Evolutionary conservation across 1,284 basidiomycete genomes (phyloP).

Genomic region (Gymnopus androsaceus): DNA sequence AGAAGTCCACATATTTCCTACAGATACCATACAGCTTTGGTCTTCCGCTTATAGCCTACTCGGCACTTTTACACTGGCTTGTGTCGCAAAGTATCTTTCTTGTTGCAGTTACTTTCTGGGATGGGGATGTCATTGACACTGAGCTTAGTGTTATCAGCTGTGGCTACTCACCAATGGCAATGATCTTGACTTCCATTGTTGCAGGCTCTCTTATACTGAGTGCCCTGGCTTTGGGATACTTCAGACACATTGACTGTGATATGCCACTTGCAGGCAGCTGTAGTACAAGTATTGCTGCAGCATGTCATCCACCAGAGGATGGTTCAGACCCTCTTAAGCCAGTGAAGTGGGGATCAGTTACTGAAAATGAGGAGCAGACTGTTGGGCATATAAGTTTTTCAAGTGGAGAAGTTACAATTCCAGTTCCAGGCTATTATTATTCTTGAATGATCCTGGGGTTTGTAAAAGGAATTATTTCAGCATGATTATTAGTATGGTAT

Average conservation of each 20-base stretch:
- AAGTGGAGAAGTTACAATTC: not conserved
- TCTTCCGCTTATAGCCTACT: not conserved
- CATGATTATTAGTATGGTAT: too few relatives aligned
- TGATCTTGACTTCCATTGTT: not conserved
- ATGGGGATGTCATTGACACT: too few relatives aligned
- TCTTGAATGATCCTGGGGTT: not conserved
- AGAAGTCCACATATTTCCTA: not conserved
- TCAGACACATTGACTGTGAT: too few relatives aligned
- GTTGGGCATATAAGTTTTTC: not conserved
- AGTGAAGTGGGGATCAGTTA: not conserved
- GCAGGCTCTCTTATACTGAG: not conserved
- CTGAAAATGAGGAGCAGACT: not conserved
- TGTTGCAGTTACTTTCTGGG: too few relatives aligned
- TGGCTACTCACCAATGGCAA: not conserved
- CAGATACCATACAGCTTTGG: not conserved
- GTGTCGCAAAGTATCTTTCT: too few relatives aligned
- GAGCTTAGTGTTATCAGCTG: not conserved
- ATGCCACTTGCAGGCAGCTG: too few relatives aligned
- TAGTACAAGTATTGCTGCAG: too few relatives aligned
- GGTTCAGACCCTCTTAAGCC: too few relatives aligned
- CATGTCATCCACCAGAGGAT: too few relatives aligned
- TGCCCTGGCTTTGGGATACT: too few relatives aligned
- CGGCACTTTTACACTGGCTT: too few relatives aligned
- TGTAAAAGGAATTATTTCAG: too few relatives aligned
- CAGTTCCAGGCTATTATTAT: not conserved